phyloP scores from a whole-genome alignment of 2,329 filamentous ascomycete genomes.

The Colletotrichum sp. region DNA sequence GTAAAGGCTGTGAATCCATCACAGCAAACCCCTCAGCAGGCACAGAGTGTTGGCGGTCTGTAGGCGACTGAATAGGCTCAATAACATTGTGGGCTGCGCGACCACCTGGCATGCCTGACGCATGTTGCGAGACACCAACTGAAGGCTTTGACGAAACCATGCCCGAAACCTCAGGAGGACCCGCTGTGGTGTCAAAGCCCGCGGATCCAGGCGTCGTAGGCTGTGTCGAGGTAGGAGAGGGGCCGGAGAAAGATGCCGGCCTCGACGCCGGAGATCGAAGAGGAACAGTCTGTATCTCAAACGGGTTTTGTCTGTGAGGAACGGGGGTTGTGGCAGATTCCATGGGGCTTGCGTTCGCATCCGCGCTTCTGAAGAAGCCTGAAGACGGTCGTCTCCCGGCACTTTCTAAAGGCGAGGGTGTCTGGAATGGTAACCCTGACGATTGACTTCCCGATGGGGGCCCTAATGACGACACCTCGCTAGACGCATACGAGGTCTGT shows the following conservation, averaged over 20 bases:
- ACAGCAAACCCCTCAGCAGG: not conserved
- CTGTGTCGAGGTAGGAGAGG: not conserved
- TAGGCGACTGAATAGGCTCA: not conserved
- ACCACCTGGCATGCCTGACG: not conserved
- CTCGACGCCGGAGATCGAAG: not conserved
- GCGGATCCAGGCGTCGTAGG: not conserved
- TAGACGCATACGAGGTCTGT: conserved; percentile 1
- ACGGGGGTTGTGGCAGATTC: not conserved
- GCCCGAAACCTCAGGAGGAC: conserved; percentile 12
- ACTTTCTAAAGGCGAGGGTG: conserved; percentile 32
- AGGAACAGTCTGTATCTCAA: conserved; percentile 1
- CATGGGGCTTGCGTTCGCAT: not conserved
- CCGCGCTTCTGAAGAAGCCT: conserved; percentile 21
- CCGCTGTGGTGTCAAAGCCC: not conserved
- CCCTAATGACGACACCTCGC: conserved; percentile 30
- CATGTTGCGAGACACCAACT: not conserved
- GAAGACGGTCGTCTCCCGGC: conserved; percentile 4
- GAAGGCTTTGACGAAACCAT: not conserved
- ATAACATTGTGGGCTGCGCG: not conserved
- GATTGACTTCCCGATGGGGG: conserved; percentile 31
- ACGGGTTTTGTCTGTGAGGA: not conserved
- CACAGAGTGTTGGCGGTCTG: conserved; percentile 2
- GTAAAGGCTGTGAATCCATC: not conserved
- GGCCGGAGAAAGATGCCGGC: conserved; percentile 3
- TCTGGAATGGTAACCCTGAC: conserved; percentile 25